Evolutionary conservation across 768 basidiomycete genomes (phyloP), one percentile per base, ranked within the genome.

Genomic region (Suillus subaureus): DNA sequence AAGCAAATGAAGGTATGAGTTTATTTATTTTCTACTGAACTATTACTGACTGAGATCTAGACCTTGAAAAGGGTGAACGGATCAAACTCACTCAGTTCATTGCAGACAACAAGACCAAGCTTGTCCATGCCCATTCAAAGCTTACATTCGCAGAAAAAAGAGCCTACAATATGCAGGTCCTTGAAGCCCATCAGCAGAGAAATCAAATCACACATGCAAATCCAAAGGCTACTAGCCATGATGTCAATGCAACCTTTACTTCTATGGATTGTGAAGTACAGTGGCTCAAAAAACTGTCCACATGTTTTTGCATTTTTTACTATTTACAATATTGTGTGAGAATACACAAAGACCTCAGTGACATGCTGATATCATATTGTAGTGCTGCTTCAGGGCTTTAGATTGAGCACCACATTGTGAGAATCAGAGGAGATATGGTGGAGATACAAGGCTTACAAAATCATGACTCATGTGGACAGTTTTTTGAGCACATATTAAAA

Each of bases 261-360:
- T 33, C 37, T 4, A 61, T 61, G 60, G 60, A 61, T 61, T 18
- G 13, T 4, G 37, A 61, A 26, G 58, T 61, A n/a, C n/a, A n/a
- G n/a, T n/a, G n/a, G n/a, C n/a, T n/a, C n/a, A n/a, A n/a, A n/a
- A n/a, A n/a, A n/a, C n/a, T n/a, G n/a, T n/a, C n/a, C n/a, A n/a
- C n/a, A n/a, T n/a, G n/a, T n/a, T n/a, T n/a, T n/a, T n/a, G n/a
- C n/a, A n/a, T n/a, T n/a, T n/a, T n/a, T n/a, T n/a, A n/a, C n/a
- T n/a, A n/a, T n/a, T n/a, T n/a, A n/a, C n/a, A n/a, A n/a, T n/a
- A n/a, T n/a, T n/a, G n/a, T n/a, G n/a, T n/a, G n/a, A n/a, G n/a
- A n/a, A n/a, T n/a, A n/a, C n/a, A n/a, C n/a, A n/a, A n/a, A n/a
- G n/a, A n/a, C n/a, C n/a, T n/a, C n/a, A n/a, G n/a, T n/a, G n/a